Evolutionary conservation across 257 asterid genomes (phyloP).

Genomic region (Leonotis leonurus): DNA sequence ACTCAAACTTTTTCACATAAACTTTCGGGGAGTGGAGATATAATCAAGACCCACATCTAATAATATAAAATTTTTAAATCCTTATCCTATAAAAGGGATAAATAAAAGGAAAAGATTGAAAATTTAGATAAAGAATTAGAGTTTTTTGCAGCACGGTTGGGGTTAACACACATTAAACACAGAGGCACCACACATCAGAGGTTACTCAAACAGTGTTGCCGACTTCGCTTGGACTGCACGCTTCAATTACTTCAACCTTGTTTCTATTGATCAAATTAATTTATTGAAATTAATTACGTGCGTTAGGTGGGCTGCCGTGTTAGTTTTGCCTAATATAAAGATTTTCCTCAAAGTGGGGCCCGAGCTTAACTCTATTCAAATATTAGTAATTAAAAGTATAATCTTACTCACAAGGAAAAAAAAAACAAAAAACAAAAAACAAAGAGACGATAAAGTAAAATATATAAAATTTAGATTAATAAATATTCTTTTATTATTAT

Average conservation of each 20-base stretch:
- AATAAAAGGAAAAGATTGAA: neutral
- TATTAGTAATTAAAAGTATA: neutral
- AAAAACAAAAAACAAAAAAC: too few species aligned
- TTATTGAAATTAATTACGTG: neutral
- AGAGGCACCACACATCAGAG: slow-evolving; percentile 6
- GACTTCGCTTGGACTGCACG: slow-evolving; percentile 57
- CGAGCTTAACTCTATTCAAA: neutral
- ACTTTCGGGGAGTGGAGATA: neutral
- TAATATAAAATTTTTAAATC: neutral
- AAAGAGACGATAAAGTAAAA: too few species aligned
- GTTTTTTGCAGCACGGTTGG: slow-evolving; percentile 6
- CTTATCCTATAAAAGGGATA: neutral
- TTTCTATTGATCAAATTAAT: neutral
- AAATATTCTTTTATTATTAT: too few species aligned
- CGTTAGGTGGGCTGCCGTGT: slow-evolving; percentile 17
- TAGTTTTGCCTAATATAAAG: slow-evolving; percentile 14
- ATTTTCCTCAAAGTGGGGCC: neutral
- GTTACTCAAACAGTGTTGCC: slow-evolving; percentile 11
- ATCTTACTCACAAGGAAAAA: neutral
- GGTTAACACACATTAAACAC: neutral
- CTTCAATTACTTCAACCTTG: slow-evolving; percentile 23
- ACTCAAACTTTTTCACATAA: neutral
- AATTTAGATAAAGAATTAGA: neutral
- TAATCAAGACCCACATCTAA: slow-evolving; percentile 10
- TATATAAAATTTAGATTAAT: too few species aligned